Base-by-base conservation (phyloP, 2,329 filamentous ascomycete genomes). In the Fusarium miscanthi region DNA sequence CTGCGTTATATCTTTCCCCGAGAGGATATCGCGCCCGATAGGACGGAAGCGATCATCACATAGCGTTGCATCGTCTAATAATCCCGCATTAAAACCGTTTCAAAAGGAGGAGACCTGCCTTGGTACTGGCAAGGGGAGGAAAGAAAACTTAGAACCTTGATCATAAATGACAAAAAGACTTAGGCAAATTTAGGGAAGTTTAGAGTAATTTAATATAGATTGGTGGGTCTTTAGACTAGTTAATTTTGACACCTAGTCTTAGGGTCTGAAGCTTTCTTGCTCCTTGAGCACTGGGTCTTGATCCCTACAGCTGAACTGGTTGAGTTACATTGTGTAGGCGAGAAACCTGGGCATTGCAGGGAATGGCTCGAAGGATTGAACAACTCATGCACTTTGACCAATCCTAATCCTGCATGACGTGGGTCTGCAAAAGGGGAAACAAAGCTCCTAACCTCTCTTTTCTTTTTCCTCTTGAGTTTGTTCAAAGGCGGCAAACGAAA, bases 1-100 rank as follows among this genome's bases (percentile, higher is more conserved):
- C 4, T 7, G 21, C 31, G 49, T 61, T 63, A 27, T 12, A 53
- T 64, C 70, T 73, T 73, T 31, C 62, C 58, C 25, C 53, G n/a
- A 59, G 30, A n/a, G 30, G 19, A 41, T 2, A 62, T 19, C 12
- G 23, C 14, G 35, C 37, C 60, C 57, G 33, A 11, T n/a, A 12
- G 14, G 21, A 35, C 21, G 45, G 38, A 38, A 27, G n/a, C 54
- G 63, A 74, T 59, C 63, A 52, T 58, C 62, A 19, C 21, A 7
- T 33, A 8, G 19, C n/a, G 49, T 35, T 33, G 21, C 58, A 59
- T 56, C 45, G 49, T 46, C 37, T 57, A 27, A 17, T 14, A 4
- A 33, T 10, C 30, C n/a, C 23, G n/a, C 53, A 57, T 53, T 23
- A 37, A 53, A 60, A 27, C 33, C 3, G 66, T 63, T 64, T 67